A percentile compares a stretch with the other conserved stretches of the same genome.
Conservation (phyloP, 1,284 basidiomycete genomes). For the Tausonia pullulans region DNA sequence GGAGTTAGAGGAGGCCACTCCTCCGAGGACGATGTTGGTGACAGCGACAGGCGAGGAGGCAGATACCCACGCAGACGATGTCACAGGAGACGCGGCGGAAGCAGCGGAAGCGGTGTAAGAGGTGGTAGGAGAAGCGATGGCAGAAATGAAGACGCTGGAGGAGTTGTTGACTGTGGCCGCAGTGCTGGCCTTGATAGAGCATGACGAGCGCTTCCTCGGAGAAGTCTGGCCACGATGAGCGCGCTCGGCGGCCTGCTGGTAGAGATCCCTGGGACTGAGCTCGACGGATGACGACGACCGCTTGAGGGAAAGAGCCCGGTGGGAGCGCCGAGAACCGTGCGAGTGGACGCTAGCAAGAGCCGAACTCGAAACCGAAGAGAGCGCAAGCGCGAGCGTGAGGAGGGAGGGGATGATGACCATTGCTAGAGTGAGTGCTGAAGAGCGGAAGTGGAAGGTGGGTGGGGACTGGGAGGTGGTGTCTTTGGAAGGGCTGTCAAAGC, state of each 20-base stretch:
- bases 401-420: neutral
- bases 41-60: conserved; percentile 6
- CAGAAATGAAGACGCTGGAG: neutral
- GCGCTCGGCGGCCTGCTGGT: neutral
- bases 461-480: neutral
- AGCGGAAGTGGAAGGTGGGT: neutral
- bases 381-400: neutral
- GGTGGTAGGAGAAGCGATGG: neutral
- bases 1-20: neutral
- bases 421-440: neutral
- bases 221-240: neutral
- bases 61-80: conserved; percentile 8
- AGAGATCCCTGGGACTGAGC: neutral
- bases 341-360: neutral
- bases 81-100: conserved; percentile 6
- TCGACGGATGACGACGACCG: neutral
- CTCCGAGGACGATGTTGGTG: neutral
- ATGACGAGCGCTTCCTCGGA: neutral
- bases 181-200: neutral
- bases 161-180: neutral
- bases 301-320: neutral
- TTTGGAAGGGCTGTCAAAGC: neutral
- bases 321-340: neutral
- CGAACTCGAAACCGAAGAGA: neutral
- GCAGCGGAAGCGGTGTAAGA: neutral